Base-by-base conservation (phyloP, 2,329 filamentous ascomycete genomes). In the Pseudopyricularia cyperi region DNA sequence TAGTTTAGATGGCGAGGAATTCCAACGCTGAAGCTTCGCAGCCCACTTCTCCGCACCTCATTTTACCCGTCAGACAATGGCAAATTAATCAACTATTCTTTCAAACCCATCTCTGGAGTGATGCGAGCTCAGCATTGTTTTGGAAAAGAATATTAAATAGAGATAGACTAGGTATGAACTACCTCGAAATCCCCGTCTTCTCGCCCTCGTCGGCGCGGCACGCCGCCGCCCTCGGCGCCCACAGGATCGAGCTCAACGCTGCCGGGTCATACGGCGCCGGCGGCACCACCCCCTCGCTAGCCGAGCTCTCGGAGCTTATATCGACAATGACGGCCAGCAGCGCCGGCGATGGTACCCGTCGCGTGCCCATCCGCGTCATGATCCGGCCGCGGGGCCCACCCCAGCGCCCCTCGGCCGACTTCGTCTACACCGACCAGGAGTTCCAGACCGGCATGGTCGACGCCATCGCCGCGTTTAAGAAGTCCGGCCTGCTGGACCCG, bases 131-230 rank as follows among this genome's bases (percentile, higher is more conserved):
- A 30, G 5, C 9, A 9, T 30, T 9, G 9, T 30, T 30, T 9
- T 4, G 28, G 28, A 30, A 4, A 4, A 5, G 28, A 9, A 30
- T 9, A n/a, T n/a, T n/a, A n/a, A n/a, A n/a, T n/a, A n/a, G n/a
- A n/a, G n/a, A n/a, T n/a, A n/a, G n/a, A n/a, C n/a, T n/a, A n/a
- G n/a, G n/a, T 14, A 44, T 44, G 39, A 24, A 44, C 14, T 24
- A 22, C 22, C 50, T 80, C 17, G 77, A 81, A 58, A 66, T 79
- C 44, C 75, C 77, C 52, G 69, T 76, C 57, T 81, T 80, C 62
- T 73, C 72, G 39, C 60, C 68, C 24, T 54, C 56, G 12, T 65
- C 67, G 5, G 73, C 71, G 33, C 57, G 63, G 34, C 54, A 57
- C 9, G 73, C 74, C 8, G 63, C 70, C 42, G 50, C 55, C 24